Conservation (phyloP, 1,284 basidiomycete species). For the Cryptococcus jaspeensis region DNA sequence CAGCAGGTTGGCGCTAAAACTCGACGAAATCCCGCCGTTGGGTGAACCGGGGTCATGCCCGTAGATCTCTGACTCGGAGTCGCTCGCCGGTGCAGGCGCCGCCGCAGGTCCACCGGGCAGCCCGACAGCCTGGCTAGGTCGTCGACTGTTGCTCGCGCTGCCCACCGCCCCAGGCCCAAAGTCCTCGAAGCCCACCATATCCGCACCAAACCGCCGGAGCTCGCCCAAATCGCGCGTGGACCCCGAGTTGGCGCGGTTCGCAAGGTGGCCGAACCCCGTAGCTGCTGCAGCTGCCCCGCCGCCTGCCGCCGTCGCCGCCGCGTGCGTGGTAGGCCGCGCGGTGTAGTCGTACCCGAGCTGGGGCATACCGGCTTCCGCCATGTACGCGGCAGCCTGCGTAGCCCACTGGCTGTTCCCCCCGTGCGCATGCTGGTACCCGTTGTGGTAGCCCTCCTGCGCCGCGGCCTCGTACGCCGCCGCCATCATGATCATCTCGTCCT, state of each 20-base stretch:
- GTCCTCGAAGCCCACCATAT: slow-evolving; percentile 49
- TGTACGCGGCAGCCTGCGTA: slow-evolving; percentile 46
- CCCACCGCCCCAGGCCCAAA: slow-evolving; percentile 46
- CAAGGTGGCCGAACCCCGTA: slow-evolving; percentile 31
- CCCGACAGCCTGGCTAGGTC: background rate
- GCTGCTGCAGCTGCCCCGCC: background rate
- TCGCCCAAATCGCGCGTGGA: slow-evolving; percentile 28
- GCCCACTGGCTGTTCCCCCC: slow-evolving; percentile 36
- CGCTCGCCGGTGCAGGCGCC: slow-evolving; percentile 19
- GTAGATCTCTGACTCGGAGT: slow-evolving; percentile 34
- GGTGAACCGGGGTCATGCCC: slow-evolving; percentile 49
- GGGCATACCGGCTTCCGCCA: slow-evolving; percentile 49
- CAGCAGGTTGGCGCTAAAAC: slow-evolving; percentile 49
- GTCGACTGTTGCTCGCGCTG: slow-evolving; percentile 2
- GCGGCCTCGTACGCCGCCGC: slow-evolving; percentile 47
- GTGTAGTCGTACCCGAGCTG: slow-evolving; percentile 46
- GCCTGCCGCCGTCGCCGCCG: slow-evolving; percentile 8
- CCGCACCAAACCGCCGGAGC: slow-evolving; percentile 17
- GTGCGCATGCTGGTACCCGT: slow-evolving; percentile 22
- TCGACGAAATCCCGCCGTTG: slow-evolving; percentile 45
- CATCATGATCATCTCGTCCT: slow-evolving; percentile 52
- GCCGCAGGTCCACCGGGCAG: background rate
- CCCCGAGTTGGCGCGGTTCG: slow-evolving; percentile 19
- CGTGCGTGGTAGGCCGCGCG: slow-evolving; percentile 30
- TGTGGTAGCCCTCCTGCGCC: slow-evolving; percentile 41